Base-by-base conservation (phyloP, 306 rosid species). In the Quercus parvula region DNA sequence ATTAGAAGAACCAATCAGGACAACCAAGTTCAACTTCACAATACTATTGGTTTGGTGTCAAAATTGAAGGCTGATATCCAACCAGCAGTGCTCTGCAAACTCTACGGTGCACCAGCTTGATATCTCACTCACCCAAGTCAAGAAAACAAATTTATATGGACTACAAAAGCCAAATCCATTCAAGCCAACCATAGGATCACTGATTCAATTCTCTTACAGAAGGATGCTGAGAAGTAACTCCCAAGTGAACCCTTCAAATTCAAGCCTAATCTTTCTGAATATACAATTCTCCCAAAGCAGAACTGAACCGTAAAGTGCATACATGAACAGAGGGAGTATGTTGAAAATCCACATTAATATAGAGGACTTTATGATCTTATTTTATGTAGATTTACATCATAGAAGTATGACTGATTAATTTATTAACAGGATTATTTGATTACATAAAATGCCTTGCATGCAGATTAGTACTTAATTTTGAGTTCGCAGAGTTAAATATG, bases 161-260 rank as follows among this genome's bases (percentile, higher is more conserved):
- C 79, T 73, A 41, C 78, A 70, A 62, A 41, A 77, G 38, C 78
- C 58, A 56, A 19, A 75, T 73, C 78, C 79, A 62, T 31, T 72
- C 74, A 68, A 56, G 61, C 81, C 38, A 79, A 67, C 33, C n/a
- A 30, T 54, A 17, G 13, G 82, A 15, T 71, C 25, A 17, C 75
- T 52, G 69, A 75, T 15, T 71, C 67, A 59, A 52, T 58, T 64
- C 20, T 79, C 81, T 38, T 71, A 75, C 73, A 71, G 78, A 84
- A 41, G 33, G 20, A 57, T 49, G 72, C 67, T 13, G 61, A 15
- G 19, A 51, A 74, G 52, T 31, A 56, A 24, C 30, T 72, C 15
- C 31, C 56, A 3, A 68, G 49, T 25, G 68, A 25, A 52, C 31
- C 73, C 63, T 64, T 74, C 75, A 81, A 30, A 59, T 31, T 62